A percentile compares a stretch with the other conserved stretches of the same genome.
These are phyloP conservation scores for Suillus subaureus DNA, from an alignment of 768 basidiomycete species.

Conservation along the genomic window DNA sequence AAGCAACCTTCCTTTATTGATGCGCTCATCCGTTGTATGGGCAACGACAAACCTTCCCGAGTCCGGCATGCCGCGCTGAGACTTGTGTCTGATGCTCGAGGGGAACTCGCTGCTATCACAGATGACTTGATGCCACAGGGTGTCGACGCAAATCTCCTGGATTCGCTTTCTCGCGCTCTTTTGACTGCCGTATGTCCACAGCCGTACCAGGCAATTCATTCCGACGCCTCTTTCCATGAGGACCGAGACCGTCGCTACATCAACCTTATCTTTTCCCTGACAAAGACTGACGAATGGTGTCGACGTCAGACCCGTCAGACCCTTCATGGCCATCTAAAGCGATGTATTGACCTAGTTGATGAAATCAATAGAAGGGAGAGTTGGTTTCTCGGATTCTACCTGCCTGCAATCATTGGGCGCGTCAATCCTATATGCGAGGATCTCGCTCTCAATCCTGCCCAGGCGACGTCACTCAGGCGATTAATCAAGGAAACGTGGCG, in stretches of 20 bases:
- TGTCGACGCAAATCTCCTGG: background rate
- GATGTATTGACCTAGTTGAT: background rate
- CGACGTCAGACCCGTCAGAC: background rate
- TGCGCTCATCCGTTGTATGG: background rate
- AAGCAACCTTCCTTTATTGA: background rate
- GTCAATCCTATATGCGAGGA: background rate
- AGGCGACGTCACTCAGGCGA: background rate
- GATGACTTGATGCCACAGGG: background rate
- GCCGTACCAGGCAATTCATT: background rate
- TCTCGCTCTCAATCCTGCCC: background rate
- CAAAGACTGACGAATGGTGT: background rate
- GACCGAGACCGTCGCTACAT: background rate
- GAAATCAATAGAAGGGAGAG: background rate
- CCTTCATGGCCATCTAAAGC: background rate
- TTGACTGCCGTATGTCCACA: background rate
- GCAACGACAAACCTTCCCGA: background rate
- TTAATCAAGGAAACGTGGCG: background rate
- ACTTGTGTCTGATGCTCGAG: background rate
- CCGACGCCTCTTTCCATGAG: background rate
- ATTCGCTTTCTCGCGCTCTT: background rate
- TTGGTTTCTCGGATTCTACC: background rate
- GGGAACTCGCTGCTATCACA: background rate
- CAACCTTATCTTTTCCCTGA: background rate
- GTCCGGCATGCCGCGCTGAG: background rate
- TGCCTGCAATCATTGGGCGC: background rate